Evolutionary conservation across 306 rosid species (phyloP).

Genomic region (Vachellia collinsii): DNA sequence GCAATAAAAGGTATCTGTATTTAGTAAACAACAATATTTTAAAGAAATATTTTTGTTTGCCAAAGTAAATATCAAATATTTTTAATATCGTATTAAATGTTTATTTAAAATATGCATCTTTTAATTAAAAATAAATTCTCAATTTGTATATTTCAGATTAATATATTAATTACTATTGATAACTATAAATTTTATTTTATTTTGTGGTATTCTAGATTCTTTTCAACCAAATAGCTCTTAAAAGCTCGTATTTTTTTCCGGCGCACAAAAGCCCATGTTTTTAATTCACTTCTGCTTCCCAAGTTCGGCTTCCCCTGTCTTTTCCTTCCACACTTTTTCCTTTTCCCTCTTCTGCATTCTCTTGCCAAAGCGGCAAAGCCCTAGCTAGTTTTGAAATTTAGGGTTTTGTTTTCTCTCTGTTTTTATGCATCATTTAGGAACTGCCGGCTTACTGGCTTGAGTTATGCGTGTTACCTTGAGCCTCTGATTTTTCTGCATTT

Average conservation of each 20-base stretch:
- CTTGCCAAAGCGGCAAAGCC: conserved; percentile 58
- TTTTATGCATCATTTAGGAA: conserved; percentile 38
- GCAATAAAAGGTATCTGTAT: no score
- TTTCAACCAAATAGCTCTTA: not conserved
- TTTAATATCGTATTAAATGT: no score
- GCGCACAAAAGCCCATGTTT: not conserved
- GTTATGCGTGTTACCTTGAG: conserved; percentile 36
- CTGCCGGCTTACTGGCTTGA: conserved; percentile 24
- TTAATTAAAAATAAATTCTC: not conserved
- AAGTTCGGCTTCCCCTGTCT: conserved; percentile 29
- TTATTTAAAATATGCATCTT: no score
- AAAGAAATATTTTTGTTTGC: no score
- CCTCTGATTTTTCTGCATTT: conserved; percentile 56
- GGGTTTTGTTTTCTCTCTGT: conserved; percentile 63
- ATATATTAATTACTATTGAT: no score
- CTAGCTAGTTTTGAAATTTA: conserved; percentile 84
- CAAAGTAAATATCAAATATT: no score
- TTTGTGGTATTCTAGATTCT: not conserved
- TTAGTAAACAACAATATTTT: no score
- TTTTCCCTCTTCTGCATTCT: conserved; percentile 57
- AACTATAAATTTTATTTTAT: not conserved
- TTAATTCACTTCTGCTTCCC: conserved; percentile 21
- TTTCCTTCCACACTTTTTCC: conserved; percentile 35
- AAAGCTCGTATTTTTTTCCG: not conserved
- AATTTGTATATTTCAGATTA: not conserved